Conservation (phyloP, 495 filamentous ascomycete genomes). For the Aspergillus nanangensis region DNA sequence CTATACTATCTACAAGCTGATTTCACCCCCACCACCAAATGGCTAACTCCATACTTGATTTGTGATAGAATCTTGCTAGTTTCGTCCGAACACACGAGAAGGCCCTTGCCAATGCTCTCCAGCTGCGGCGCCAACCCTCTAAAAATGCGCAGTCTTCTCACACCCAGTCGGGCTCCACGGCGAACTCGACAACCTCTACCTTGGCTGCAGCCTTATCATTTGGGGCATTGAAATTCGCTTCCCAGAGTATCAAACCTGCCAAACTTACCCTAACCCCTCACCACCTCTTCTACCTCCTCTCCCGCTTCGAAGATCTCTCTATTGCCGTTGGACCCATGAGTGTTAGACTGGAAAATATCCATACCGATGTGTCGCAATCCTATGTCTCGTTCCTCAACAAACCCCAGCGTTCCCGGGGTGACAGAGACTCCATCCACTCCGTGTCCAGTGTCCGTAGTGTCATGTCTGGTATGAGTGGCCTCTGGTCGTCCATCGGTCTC, state of each 20-base stretch:
- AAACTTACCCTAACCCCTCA: constrained; percentile 95
- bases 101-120: constrained; percentile 91
- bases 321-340: constrained; percentile 94
- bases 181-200: constrained; percentile 57
- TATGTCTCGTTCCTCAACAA: constrained; percentile 95
- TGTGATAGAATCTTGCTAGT: constrained; percentile 77
- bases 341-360: constrained; percentile 88
- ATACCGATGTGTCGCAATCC: constrained; percentile 76
- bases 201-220: constrained; percentile 83
- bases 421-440: constrained; percentile 87
- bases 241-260: constrained; percentile 77
- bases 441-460: constrained; percentile 96
- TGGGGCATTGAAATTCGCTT: constrained; percentile 76
- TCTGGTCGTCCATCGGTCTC: constrained; percentile 87
- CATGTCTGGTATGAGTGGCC: constrained; percentile 88
- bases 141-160: constrained; percentile 59
- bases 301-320: constrained; percentile 86
- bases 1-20: neutral
- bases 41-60: constrained; percentile 8
- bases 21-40: neutral
- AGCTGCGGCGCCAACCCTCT: constrained; percentile 64
- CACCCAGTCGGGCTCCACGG: constrained; percentile 46
- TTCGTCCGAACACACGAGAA: constrained; percentile 98
- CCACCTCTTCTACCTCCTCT: constrained; percentile 93
- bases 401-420: constrained; percentile 66